Percentiles rank a stretch among this genome's conserved stretches.
These are phyloP conservation scores for Talaromyces marneffei DNA, from an alignment of 2,329 filamentous ascomycete species.

Conservation along the genomic window DNA sequence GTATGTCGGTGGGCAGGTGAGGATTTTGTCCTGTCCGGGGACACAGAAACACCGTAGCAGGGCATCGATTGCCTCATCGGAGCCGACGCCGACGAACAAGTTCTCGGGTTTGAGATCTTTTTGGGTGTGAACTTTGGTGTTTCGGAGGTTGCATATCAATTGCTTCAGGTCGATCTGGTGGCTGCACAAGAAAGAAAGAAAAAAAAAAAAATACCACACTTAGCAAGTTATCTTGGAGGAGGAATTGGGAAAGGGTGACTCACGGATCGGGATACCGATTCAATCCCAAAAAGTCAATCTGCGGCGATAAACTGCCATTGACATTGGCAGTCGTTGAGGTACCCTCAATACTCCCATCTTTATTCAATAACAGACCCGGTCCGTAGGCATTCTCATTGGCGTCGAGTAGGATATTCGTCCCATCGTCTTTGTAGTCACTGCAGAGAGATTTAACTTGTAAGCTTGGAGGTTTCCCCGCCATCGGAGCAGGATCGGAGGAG, in stretches of 20 bases:
- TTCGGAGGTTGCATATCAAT: slow-evolving; percentile 78
- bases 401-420: slow-evolving; percentile 90
- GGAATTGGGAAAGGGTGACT: slow-evolving; percentile 19
- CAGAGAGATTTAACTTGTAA: neutral
- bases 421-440: slow-evolving; percentile 98
- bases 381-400: slow-evolving; percentile 98
- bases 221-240: neutral
- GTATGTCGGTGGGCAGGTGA: slow-evolving; percentile 94
- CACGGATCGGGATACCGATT: slow-evolving; percentile 90
- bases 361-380: slow-evolving; percentile 60
- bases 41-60: slow-evolving; percentile 88
- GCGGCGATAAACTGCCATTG: slow-evolving; percentile 43
- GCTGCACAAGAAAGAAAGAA: too few relatives aligned
- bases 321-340: slow-evolving; percentile 21
- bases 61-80: slow-evolving; percentile 94
- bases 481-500: slow-evolving; percentile 12
- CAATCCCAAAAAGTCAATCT: slow-evolving; percentile 72
- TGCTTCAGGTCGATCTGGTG: slow-evolving; percentile 86
- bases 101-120: slow-evolving; percentile 71
- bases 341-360: slow-evolving; percentile 45
- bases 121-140: slow-evolving; percentile 69
- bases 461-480: neutral
- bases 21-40: slow-evolving; percentile 79
- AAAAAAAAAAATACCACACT: too few relatives aligned
- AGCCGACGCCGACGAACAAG: slow-evolving; percentile 91